Evolutionary conservation across 2,329 filamentous ascomycete species (phyloP).

Genomic region (Venturia nashicola): DNA sequence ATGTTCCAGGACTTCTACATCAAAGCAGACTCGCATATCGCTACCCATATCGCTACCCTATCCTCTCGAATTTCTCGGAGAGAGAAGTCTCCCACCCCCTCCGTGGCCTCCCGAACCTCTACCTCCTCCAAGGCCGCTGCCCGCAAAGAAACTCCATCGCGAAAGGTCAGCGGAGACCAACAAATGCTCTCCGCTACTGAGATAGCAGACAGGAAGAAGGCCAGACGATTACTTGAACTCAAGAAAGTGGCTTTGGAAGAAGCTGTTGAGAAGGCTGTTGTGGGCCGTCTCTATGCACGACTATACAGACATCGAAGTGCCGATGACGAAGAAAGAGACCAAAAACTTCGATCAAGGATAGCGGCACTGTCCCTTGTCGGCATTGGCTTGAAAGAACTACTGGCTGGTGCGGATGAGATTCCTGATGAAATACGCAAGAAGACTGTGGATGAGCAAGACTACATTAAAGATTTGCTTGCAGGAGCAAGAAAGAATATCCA

Average conservation of each 20-base stretch:
- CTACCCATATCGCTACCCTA: constrained; percentile 73
- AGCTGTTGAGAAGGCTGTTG: constrained; percentile 75
- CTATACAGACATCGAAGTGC: constrained; percentile 88
- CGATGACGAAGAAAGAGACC: constrained; percentile 87
- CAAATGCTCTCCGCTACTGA: constrained; percentile 89
- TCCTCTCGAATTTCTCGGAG: constrained; percentile 58
- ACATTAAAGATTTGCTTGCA: constrained; percentile 62
- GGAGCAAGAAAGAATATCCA: constrained; percentile 55
- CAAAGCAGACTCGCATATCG: constrained; percentile 67
- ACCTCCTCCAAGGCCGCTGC: constrained; percentile 29
- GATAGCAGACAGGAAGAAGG: constrained; percentile 65
- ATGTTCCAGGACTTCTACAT: constrained; percentile 92
- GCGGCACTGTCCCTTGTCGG: constrained; percentile 83
- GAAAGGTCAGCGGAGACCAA: constrained; percentile 24
- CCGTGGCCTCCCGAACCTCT: constrained; percentile 40
- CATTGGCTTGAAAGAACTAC: constrained; percentile 75
- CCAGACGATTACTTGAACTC: constrained; percentile 63
- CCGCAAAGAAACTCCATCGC: constrained; percentile 3
- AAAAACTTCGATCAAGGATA: constrained; percentile 87
- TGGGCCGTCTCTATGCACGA: constrained; percentile 68
- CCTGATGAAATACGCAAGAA: constrained; percentile 45
- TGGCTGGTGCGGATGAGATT: constrained; percentile 37
- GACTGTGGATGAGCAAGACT: constrained; percentile 39
- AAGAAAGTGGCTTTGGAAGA: constrained; percentile 74
- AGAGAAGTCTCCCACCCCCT: constrained; percentile 45